Percentiles rank a stretch among this genome's conserved stretches.
phyloP scores from a whole-genome alignment of 192 early-diverging fungal species.

The Backusella liffmaniae region DNA sequence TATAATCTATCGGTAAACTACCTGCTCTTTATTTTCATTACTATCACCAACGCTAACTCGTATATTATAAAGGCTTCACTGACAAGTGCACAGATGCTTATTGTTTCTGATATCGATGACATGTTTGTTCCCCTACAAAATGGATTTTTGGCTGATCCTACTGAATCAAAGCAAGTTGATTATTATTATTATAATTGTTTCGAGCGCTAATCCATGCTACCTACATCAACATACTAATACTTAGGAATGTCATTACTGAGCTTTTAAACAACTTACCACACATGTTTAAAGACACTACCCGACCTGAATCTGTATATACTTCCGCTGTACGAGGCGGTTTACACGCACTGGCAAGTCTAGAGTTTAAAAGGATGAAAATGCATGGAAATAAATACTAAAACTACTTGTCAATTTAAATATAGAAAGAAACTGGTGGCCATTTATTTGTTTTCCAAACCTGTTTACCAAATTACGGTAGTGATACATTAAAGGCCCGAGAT shows the following conservation, averaged over 20 bases:
- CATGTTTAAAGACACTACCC: constrained; percentile 83
- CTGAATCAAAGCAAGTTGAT: constrained; percentile 65
- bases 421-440: constrained; percentile 82
- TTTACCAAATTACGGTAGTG: constrained; percentile 86
- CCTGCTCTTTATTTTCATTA: not conserved
- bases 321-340: constrained; percentile 79
- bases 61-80: constrained; percentile 57
- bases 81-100: constrained; percentile 93
- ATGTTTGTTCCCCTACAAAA: constrained; percentile 94
- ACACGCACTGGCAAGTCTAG: constrained; percentile 65
- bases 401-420: not conserved
- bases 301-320: constrained; percentile 78
- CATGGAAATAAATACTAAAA: not conserved
- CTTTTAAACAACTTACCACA: constrained; percentile 81
- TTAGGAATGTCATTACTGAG: constrained; percentile 72
- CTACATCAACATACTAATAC: not conserved
- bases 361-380: not conserved
- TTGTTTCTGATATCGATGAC: constrained; percentile 88
- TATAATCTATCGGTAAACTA: constrained; percentile 80
- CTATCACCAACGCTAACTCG: not conserved
- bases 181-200: not conserved
- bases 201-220: not conserved
- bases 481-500: constrained; percentile 83
- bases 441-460: constrained; percentile 86
- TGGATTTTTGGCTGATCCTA: constrained; percentile 89